Percentiles rank a stretch among this genome's conserved stretches.
Evolutionary conservation across 2,329 filamentous ascomycete species (phyloP).

Genomic region (Aureobasidium sp.): DNA sequence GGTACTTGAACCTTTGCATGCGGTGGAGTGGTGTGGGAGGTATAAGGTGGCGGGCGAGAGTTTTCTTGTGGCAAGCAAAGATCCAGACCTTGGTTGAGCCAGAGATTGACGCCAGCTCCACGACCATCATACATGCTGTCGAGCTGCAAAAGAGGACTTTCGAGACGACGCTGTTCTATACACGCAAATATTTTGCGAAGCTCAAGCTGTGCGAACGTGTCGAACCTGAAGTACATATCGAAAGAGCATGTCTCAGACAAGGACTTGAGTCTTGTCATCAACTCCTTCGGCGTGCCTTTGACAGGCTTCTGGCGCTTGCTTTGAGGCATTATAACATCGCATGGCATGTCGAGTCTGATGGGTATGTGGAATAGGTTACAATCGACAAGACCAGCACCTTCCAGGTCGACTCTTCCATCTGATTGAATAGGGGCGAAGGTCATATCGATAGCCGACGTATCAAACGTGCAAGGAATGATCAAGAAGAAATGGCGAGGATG

Average conservation of each 20-base stretch:
- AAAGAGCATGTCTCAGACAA: background rate
- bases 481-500: slow-evolving; percentile 1
- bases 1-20: background rate
- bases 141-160: background rate
- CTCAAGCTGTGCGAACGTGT: background rate
- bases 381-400: background rate
- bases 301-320: background rate
- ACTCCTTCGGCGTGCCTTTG: background rate
- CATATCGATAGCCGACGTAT: background rate
- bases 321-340: background rate
- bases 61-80: background rate
- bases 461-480: background rate
- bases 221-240: background rate
- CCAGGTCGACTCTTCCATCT: background rate
- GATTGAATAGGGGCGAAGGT: background rate
- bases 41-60: background rate
- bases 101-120: background rate
- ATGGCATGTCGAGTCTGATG: background rate
- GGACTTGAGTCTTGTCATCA: background rate
- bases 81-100: background rate
- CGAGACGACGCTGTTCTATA: background rate
- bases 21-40: background rate
- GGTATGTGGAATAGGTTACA: background rate
- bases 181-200: background rate
- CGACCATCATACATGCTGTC: slow-evolving; percentile 9